Evolutionary conservation across 345 rosid species (phyloP), one percentile per base, ranked within the genome.

Genomic region (Leavenworthia alabamica): DNA sequence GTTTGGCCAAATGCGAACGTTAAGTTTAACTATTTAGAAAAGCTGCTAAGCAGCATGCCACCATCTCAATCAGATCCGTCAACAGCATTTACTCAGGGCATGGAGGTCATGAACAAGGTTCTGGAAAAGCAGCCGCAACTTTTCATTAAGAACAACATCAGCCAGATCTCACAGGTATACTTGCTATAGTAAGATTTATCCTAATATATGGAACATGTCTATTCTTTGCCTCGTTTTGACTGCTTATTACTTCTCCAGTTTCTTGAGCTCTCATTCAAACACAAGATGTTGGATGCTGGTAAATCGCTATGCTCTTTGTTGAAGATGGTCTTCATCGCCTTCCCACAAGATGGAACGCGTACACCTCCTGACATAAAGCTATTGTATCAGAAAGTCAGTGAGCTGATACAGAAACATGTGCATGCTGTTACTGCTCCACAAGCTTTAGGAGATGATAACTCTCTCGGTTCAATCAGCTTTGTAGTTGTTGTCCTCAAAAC

Each of bases 1-100:
- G 97, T 93, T 70, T 93, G 99, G 97, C 97, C 97, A 56, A 85
- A 75, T 78, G 97, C 89, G 22, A 93, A 93, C 73, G 96, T 89
- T 49, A 89, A 93, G 72, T 88, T 93, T 73, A 93, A 85, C 79
- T 89, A 93, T 75, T 76, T 93, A 31, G 99, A 93, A 71, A 89
- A 90, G 75, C 81, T 93, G 40, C 78, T 89, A n/a, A 79, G 85
- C 75, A 85, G 86, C 58, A 77, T 83, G 67, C 93, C 88, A 68
- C 88, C 94, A 62, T 82, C 96, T 59, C 98, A 92, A 71, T 81
- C 97, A 4, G 97, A 93, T 67, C 99, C 99, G 72, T 86, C 99
- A 40, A 78, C 96, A 27, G 86, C 96, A 51, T 91, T 93, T 77
- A 83, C 89, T 15, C 99, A 93, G 73, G 99, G 96, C 62, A 87